Evolutionary conservation across 768 basidiomycete species (phyloP), one percentile per base, ranked within the genome.

Genomic region (Suillus fuscotomentosus): DNA sequence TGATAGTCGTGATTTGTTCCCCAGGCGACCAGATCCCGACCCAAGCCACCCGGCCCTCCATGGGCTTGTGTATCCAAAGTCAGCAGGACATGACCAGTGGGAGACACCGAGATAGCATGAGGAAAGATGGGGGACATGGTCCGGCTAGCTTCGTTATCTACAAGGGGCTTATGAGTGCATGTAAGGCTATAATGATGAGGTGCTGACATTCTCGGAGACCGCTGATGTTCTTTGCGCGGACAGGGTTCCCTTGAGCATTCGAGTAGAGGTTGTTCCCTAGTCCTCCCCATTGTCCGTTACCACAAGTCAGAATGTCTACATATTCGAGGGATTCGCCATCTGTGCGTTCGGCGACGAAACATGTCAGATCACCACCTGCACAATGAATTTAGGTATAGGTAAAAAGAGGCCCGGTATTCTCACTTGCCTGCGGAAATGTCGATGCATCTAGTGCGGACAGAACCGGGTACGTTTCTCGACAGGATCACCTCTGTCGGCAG

Each of bases 401-500:
- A 42, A 10, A 3, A 13, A 59, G 42, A 20, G 15, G 31, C 24
- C 11, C 42, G 3, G 17, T 20, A 14, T 60, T 53, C 9, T 60
- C 48, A 60, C 80, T 70, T 68, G 84, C 91, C 90, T 22, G 92
- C 90, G 34, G 81, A 77, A 51, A 96, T 78, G 70, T 85, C 79
- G 57, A 86, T 71, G 73, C 94, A 95, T 70, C 76, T 85, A 51
- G 87, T 86, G 31, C 71, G 76, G 24, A 84, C 83, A 36, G 82
- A 82, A 20, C 73, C 71, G 2, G 87, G 79, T 59, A 82, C 80
- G 59, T 81, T 79, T 59, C 84, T 84, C 78, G 87, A 87, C 2
- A 95, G 77, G n/a, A 90, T 81, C 22, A 95, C 84, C 75, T 97
- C 95, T 0, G 93, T 94, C 0, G 95, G 95, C 6, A 90, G 82